Conservation (phyloP, 352 stramenopile species). For the Phytophthora capsici region DNA sequence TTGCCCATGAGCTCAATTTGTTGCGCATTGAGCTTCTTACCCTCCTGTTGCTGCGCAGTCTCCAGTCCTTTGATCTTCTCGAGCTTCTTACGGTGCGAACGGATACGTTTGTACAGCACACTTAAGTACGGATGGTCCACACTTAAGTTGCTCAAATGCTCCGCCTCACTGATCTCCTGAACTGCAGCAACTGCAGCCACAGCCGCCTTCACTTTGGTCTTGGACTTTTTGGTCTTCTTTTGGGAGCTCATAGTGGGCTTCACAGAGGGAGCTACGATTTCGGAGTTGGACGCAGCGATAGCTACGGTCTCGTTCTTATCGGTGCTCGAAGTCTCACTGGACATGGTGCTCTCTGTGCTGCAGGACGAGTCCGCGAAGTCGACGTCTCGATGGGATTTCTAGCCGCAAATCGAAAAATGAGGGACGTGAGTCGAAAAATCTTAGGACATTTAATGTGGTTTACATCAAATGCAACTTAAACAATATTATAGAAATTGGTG, state of each 20-base stretch:
- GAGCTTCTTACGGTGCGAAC: constrained; percentile 85
- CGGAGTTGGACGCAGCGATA: constrained; percentile 1
- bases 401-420: constrained; percentile 34
- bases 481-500: constrained; percentile 11
- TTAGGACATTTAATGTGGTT: constrained; percentile 3
- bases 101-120: constrained; percentile 84
- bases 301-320: constrained; percentile 11
- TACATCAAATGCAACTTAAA: constrained; percentile 13
- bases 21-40: constrained; percentile 79
- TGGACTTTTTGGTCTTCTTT: constrained; percentile 35
- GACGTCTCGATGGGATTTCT: background rate
- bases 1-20: constrained; percentile 74
- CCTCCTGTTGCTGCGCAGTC: constrained; percentile 43
- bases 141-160: constrained; percentile 45
- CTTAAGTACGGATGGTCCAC: constrained; percentile 83
- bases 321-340: constrained; percentile 20
- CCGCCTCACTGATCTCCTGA: constrained; percentile 34
- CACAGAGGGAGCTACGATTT: constrained; percentile 6
- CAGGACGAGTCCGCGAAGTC: constrained; percentile 15
- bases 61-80: constrained; percentile 85
- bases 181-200: constrained; percentile 25
- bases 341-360: constrained; percentile 31
- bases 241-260: constrained; percentile 2
- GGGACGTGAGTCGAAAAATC: background rate
- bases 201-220: constrained; percentile 28